Percentiles rank a stretch among this genome's conserved stretches.
Evolutionary conservation across 208 protist genomes (phyloP).

Genomic region (Trypanosoma mega): DNA sequence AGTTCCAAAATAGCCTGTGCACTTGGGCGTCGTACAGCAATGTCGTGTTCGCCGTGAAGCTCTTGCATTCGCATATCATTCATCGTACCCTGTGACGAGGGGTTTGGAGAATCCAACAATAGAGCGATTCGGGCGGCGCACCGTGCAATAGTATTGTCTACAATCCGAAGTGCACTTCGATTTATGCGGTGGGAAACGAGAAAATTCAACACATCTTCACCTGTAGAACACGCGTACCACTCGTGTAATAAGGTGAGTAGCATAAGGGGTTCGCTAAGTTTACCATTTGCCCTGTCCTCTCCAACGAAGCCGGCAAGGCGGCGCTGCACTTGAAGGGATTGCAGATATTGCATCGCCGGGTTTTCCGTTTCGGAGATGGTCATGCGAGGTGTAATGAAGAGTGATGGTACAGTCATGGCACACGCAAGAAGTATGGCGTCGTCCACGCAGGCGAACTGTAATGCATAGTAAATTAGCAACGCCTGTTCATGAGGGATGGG

Average conservation of each 20-base stretch:
- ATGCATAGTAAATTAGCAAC: constrained; percentile 56
- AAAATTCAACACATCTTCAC: constrained; percentile 25
- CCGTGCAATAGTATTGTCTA: constrained; percentile 57
- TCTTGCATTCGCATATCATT: too few relatives aligned
- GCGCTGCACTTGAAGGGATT: constrained; percentile 19
- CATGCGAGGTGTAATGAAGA: constrained; percentile 46
- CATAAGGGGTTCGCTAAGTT: constrained; percentile 73
- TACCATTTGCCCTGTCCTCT: neutral
- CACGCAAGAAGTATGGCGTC: constrained; percentile 73
- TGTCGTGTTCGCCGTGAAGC: constrained; percentile 39
- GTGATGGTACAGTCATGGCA: constrained; percentile 66
- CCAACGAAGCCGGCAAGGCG: constrained; percentile 3
- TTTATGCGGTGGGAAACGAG: constrained; percentile 33
- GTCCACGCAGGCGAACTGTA: constrained; percentile 70
- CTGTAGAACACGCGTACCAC: constrained; percentile 58
- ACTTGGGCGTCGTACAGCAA: constrained; percentile 11
- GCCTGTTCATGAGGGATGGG: constrained; percentile 61
- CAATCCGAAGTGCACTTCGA: constrained; percentile 49
- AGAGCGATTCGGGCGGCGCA: constrained; percentile 52
- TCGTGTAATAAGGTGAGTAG: constrained; percentile 49
- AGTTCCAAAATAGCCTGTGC: constrained; percentile 11
- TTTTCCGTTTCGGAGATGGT: constrained; percentile 11
- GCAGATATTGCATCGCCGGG: constrained; percentile 20
- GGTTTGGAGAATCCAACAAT: too few relatives aligned
- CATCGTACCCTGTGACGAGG: too few relatives aligned